These are phyloP conservation scores for Gossypium stocksii DNA, from an alignment of 345 rosid species.

Conservation along the genomic window DNA sequence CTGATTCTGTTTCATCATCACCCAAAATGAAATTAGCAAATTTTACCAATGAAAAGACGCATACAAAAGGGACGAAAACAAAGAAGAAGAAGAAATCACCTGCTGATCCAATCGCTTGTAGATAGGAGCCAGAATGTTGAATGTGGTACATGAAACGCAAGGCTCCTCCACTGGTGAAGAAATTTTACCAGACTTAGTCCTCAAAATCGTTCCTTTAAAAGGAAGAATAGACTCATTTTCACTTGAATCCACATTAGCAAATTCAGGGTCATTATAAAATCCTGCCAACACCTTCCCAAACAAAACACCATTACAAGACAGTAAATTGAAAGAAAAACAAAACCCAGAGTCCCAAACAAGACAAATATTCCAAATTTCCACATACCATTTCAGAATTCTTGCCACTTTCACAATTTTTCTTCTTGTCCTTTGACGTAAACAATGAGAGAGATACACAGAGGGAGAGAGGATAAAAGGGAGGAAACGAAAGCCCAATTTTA, in stretches of 20 bases:
- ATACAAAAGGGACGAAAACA: neutral
- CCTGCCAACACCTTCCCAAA: constrained; percentile 26
- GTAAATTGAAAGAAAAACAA: neutral
- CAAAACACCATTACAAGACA: neutral
- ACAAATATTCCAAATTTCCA: neutral
- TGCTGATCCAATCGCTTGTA: constrained; percentile 62
- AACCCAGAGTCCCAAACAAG: neutral
- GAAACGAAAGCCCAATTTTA: neutral
- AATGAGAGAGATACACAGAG: neutral
- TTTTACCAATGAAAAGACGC: neutral
- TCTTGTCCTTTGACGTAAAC: neutral
- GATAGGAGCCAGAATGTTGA: constrained; percentile 78
- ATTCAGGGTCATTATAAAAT: constrained; percentile 19
- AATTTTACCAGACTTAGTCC: constrained; percentile 16
- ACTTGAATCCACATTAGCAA: constrained; percentile 30
- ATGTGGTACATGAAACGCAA: constrained; percentile 67
- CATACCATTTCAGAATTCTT: constrained; percentile 9
- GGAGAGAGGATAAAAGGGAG: neutral
- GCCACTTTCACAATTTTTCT: neutral
- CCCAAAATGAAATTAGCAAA: neutral
- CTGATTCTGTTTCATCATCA: constrained; percentile 43
- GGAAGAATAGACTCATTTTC: constrained; percentile 19
- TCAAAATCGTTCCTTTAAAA: constrained; percentile 18
- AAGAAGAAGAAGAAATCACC: constrained; percentile 25
- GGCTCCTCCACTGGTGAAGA: constrained; percentile 29